Evolutionary conservation across 2,329 filamentous ascomycete species (phyloP).

Genomic region (Ophiostoma tasmaniense): DNA sequence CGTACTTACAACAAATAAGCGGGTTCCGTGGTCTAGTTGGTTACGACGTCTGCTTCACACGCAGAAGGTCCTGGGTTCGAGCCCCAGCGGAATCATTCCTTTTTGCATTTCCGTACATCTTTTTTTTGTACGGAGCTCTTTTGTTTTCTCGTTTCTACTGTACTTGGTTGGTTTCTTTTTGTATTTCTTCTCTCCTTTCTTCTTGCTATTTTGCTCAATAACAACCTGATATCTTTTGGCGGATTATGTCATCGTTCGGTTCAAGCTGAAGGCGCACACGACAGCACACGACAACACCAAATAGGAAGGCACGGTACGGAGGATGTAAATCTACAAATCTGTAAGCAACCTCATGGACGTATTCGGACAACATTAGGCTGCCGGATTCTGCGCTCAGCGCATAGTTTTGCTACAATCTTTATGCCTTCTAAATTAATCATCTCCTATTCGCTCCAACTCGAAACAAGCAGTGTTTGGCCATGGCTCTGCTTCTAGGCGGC

Average conservation of each 20-base stretch:
- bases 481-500: neutral
- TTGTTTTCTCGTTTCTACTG: neutral
- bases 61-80: slow-evolving; percentile 25
- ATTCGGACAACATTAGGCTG: neutral
- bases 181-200: too few relatives aligned
- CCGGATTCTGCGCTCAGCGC: neutral
- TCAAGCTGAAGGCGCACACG: too few relatives aligned
- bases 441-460: neutral
- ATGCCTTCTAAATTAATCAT: neutral
- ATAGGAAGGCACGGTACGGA: too few relatives aligned
- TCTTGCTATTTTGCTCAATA: too few relatives aligned
- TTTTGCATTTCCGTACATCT: slow-evolving; percentile 13
- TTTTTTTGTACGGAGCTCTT: neutral
- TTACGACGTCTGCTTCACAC: slow-evolving; percentile 25
- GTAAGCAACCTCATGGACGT: neutral
- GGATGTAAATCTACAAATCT: neutral
- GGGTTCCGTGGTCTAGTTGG: slow-evolving; percentile 25
- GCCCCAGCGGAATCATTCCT: slow-evolving; percentile 22
- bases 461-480: neutral
- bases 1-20: neutral
- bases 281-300: too few relatives aligned
- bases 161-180: too few relatives aligned
- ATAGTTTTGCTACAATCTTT: slow-evolving; percentile 12
- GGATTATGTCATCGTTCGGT: too few relatives aligned
- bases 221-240: too few relatives aligned